Evolutionary conservation across 768 basidiomycete genomes (phyloP).

Genomic region (Termitomyces sp.): DNA sequence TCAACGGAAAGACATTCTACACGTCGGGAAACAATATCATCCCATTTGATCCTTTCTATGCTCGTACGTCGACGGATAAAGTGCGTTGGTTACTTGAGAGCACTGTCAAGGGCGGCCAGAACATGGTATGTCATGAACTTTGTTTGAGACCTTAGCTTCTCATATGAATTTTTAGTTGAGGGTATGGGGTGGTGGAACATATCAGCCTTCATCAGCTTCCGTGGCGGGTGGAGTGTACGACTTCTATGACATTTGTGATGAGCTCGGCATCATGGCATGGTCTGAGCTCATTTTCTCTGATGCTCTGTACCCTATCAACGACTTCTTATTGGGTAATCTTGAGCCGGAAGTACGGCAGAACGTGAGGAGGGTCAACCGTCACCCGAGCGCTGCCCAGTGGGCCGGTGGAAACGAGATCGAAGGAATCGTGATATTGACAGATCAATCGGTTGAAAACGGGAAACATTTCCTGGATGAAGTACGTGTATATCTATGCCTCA

Average conservation of each 20-base stretch:
- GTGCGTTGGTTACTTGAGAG: conserved; percentile 55
- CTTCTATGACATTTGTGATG: conserved; percentile 55
- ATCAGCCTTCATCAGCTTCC: conserved; percentile 37
- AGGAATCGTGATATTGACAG: conserved; percentile 39
- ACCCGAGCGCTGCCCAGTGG: conserved; percentile 57
- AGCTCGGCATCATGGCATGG: conserved; percentile 57
- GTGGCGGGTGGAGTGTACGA: conserved; percentile 44
- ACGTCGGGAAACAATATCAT: conserved; percentile 54
- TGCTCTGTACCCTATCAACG: conserved; percentile 48
- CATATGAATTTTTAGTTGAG: conserved; percentile 33
- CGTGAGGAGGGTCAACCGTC: conserved; percentile 47
- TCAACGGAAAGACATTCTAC: conserved; percentile 55
- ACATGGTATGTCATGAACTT: conserved; percentile 40
- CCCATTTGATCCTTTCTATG: conserved; percentile 58
- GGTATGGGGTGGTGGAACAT: conserved; percentile 56
- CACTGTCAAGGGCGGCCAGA: conserved; percentile 49
- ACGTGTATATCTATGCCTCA: neutral
- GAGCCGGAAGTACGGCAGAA: conserved; percentile 56
- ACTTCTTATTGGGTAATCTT: conserved; percentile 44
- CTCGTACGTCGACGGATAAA: conserved; percentile 42
- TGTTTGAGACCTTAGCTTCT: neutral
- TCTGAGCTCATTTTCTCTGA: conserved; percentile 61
- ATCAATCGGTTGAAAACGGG: conserved; percentile 32
- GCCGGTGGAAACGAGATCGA: conserved; percentile 61
- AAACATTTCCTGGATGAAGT: conserved; percentile 48